Base-by-base conservation (phyloP, 179 eudicot genomes). In the Amaranthus tricolor region DNA sequence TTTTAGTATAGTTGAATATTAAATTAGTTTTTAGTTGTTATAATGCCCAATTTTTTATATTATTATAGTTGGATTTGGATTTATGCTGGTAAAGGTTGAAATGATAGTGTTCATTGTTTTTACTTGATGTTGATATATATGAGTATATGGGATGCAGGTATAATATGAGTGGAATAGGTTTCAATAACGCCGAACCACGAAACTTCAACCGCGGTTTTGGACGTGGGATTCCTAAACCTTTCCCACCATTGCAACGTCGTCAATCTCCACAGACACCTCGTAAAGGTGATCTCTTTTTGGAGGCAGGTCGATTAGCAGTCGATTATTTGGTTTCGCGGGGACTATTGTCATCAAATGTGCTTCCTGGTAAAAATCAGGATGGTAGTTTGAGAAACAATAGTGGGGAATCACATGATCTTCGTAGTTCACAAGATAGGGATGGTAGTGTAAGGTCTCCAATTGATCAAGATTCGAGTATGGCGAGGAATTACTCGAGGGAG, bases 281-380 rank as follows among this genome's bases (percentile, higher is more conserved):
- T 21, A 83, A 76, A 68, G 75, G 88, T n/a, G 92, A 93, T 72
- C 77, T 93, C 70, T 91, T 96, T 63, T 53, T 89, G 59, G 99
- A 96, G 84, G 99, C 99, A 16, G 99, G 99, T 74, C 86, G 84
- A 40, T 79, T 93, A 72, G 99, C 99, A 0, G 86, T 91, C 52
- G 97, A 93, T 52, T 96, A 93, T 85, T 85, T 96, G 83, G 88
- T 89, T 68, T 77, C 97, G 48, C 88, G 85, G 72, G 98, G 98
- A 6, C 55, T 93, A 57, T 81, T 96, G 86, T 88, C 97, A 1
- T 83, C 89, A 44, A 85, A 85, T 85, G 92, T 82, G 55, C 74
- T 88, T 16, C 76, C 88, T 1, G 92, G 88, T 8, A 85, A 88
- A 76, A 81, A 78, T 78, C 90, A 84, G 72, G 78, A 85, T 81